Base-by-base conservation (phyloP, 1,284 basidiomycete genomes). In the Fomitopsis schrenkii region DNA sequence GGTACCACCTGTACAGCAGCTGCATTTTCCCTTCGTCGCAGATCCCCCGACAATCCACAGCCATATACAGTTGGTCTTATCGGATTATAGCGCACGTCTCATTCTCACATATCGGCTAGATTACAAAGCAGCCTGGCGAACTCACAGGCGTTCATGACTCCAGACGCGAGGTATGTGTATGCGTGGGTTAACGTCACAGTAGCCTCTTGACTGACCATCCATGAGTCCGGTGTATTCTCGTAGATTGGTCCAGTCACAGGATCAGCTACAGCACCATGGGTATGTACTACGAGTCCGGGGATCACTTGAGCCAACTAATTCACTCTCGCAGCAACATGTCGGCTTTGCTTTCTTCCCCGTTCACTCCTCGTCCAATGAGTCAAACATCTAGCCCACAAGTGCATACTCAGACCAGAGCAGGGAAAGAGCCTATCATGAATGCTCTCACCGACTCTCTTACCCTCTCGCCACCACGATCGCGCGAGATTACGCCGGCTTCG, bases 91-190 rank as follows among this genome's bases (percentile, higher is more conserved):
- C 35, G 4, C 36, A 50, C 41, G 3, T 50, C 42, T 12, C 35
- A 22, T 33, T 28, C 14, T 35, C 12, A n/a, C 38, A 8, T 2
- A 14, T 40, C 4, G 17, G 8, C 8, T 46, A 26, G 26, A 53
- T 40, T 40, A 64, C 52, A 36, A 22, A 40, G 19, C 52, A 9
- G 36, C 36, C 35, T 54, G 17, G 53, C 50, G 14, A 48, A 62
- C 5, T 45, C 61, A 5, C 60, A 62, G 4, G 67, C 68, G 5
- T 83, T 82, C 60, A 76, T 85, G 62, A 90, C 88, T 1, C 80
- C 80, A 9, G 81, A 81, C 59, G 72, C 80, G n/a, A 81, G 79
- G 79, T 80, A 46, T 53, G 68, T 65, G 22, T 42, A 62, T 48
- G 52, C 50, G 44, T 60, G 44, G 44, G 33, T 41, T 9, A 33